These are phyloP conservation scores for Coffea eugenioides DNA, from an alignment of 257 asterid genomes.

Conservation along the genomic window DNA sequence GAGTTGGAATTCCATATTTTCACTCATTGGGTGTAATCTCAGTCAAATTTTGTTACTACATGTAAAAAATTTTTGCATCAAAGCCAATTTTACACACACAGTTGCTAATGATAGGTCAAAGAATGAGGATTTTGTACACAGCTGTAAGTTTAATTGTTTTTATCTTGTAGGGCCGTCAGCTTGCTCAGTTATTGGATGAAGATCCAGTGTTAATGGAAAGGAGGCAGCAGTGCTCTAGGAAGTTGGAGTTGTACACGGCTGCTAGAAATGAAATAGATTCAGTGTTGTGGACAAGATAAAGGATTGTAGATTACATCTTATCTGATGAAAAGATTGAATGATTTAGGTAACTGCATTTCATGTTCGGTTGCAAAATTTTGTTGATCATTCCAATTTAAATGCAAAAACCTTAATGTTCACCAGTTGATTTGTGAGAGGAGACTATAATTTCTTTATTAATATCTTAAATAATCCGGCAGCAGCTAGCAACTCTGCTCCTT, in stretches of 20 bases:
- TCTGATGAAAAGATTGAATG: background rate
- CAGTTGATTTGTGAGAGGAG: too few relatives aligned
- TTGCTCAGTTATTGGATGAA: slow-evolving; percentile 64
- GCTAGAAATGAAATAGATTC: slow-evolving; percentile 87
- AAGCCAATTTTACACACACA: background rate
- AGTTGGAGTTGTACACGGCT: slow-evolving; percentile 82
- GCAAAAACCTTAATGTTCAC: background rate
- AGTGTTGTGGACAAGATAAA: slow-evolving; percentile 62
- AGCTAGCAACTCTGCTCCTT: too few relatives aligned
- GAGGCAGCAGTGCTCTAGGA: slow-evolving; percentile 63
- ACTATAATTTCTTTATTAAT: too few relatives aligned
- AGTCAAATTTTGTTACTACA: background rate
- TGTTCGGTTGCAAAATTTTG: background rate
- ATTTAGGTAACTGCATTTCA: background rate
- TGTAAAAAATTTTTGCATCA: background rate
- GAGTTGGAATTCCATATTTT: background rate
- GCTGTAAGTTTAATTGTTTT: background rate
- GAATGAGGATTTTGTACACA: background rate
- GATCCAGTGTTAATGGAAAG: slow-evolving; percentile 90
- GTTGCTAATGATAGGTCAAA: background rate
- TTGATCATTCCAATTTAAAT: background rate
- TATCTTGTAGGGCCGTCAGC: slow-evolving; percentile 61
- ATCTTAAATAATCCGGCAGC: too few relatives aligned
- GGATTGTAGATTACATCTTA: background rate
- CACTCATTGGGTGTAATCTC: background rate